Base-by-base conservation (phyloP, 345 rosid species). In the Moringa oleifera region DNA sequence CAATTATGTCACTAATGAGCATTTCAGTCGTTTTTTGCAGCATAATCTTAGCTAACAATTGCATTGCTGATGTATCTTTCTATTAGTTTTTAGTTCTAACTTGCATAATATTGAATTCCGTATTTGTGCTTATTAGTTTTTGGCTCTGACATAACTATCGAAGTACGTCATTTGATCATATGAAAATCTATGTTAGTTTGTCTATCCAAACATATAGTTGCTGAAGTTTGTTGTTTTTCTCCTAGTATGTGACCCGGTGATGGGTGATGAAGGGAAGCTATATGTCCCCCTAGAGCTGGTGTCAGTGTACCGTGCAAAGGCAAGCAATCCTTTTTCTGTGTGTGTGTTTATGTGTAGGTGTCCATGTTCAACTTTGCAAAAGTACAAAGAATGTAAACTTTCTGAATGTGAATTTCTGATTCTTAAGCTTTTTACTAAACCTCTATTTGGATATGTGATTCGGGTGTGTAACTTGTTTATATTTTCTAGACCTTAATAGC, bases 181-280 rank as follows among this genome's bases (percentile, higher is more conserved):
- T n/a, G n/a, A n/a, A n/a, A n/a, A n/a, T n/a, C n/a, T n/a, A n/a
- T n/a, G n/a, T n/a, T n/a, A n/a, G n/a, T n/a, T n/a, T n/a, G n/a
- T 41, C 47, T 41, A 41, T 41, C 7, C 16, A 52, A 62, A 18
- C 3, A 18, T 12, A 6, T 19, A 13, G 10, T 51, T 24, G 49
- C 51, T 79, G 61, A 68, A 57, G 25, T 41, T 18, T 58, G 66
- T 25, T 16, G 23, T 59, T 61, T 63, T 59, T 66, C 71, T 55
- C 72, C 53, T 74, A 94, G 99, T 94, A 74, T 94, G 99, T 78
- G 99, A 94, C 82, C 99, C 99, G 20, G 99, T 94, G 64, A 69
- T 94, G 92, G 99, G 99, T 57, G 99, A 94, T 75, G 97, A 86
- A 73, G 99, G 99, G 69, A 94, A 88, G 86, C 93, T 94, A 57